These are phyloP conservation scores for Kodamaea sagamina DNA, from an alignment of 805 yeast species.

Conservation along the genomic window DNA sequence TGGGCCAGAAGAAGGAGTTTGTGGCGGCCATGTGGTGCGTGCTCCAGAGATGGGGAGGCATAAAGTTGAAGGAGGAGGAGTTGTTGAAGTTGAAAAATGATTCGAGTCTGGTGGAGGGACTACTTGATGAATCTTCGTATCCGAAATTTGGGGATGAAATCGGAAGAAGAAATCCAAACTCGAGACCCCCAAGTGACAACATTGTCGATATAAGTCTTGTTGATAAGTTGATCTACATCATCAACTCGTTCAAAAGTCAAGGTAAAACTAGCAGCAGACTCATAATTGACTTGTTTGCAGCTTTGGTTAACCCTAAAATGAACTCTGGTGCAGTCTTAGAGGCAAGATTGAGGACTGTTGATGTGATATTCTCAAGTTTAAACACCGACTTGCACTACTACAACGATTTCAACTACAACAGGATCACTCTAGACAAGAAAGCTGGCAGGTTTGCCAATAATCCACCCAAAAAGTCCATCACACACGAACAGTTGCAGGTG, in stretches of 20 bases:
- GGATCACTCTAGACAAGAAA: constrained; percentile 16
- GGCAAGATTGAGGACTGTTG: constrained; percentile 31
- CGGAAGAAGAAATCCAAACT: neutral
- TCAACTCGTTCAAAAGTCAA: constrained; percentile 22
- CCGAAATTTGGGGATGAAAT: constrained; percentile 2
- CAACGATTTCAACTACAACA: constrained; percentile 31
- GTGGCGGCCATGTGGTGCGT: constrained; percentile 34
- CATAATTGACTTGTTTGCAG: constrained; percentile 30
- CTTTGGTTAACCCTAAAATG: constrained; percentile 20
- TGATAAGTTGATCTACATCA: constrained; percentile 36
- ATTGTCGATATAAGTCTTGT: constrained; percentile 33
- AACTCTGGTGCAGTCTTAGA: constrained; percentile 20
- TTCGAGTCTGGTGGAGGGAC: constrained; percentile 2
- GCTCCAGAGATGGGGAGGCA: constrained; percentile 38
- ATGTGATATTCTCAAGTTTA: constrained; percentile 32
- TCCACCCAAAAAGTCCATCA: constrained; percentile 29
- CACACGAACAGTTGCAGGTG: constrained; percentile 24
- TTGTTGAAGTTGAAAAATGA: constrained; percentile 2
- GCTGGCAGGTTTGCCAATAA: constrained; percentile 22
- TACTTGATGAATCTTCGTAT: constrained; percentile 5
- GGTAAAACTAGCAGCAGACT: constrained; percentile 22
- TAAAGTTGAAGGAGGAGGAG: constrained; percentile 16
- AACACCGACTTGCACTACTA: constrained; percentile 30
- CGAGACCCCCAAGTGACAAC: neutral
- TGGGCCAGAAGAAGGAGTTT: constrained; percentile 36